These are phyloP conservation scores for Willaertia magna DNA, from an alignment of 208 protist genomes.

Conservation along the genomic window DNA sequence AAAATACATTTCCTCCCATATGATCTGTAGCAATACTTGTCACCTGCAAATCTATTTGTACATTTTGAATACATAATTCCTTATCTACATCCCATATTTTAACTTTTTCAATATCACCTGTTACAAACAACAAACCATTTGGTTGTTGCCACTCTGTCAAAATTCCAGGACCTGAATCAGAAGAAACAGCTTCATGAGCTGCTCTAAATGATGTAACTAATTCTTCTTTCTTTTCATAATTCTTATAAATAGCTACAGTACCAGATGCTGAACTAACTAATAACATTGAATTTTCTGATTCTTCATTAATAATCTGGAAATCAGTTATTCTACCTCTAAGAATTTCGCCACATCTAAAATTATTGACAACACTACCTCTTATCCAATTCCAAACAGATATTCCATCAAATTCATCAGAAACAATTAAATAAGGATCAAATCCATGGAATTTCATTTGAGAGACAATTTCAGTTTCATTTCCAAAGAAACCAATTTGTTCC, in stretches of 20 bases:
- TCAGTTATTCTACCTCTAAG: not conserved
- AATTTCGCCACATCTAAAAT: not conserved
- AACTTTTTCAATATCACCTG: not conserved
- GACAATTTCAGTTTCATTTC: not conserved
- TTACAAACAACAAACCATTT: not conserved
- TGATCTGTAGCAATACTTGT: not conserved
- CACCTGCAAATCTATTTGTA: not conserved
- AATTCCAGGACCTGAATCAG: not conserved
- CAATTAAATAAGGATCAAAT: slow-evolving; percentile 1
- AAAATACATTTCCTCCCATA: not conserved
- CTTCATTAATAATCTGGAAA: slow-evolving; percentile 11
- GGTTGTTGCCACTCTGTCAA: slow-evolving; percentile 12
- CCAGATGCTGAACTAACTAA: not conserved
- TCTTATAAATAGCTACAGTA: not conserved
- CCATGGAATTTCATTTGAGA: slow-evolving; percentile 4
- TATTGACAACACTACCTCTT: not conserved
- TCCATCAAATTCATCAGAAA: slow-evolving; percentile 2
- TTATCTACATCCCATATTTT: slow-evolving; percentile 11
- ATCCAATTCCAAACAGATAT: slow-evolving; percentile 11
- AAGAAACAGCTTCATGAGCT: not conserved
- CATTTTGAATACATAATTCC: not conserved
- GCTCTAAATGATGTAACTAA: not conserved
- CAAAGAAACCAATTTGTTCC: slow-evolving; percentile 13
- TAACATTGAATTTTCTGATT: not conserved
- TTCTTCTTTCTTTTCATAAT: not conserved